A percentile compares a stretch with the other conserved stretches of the same genome.
Evolutionary conservation across 2,329 filamentous ascomycete species (phyloP).

Genomic region (Clonostachys sp.): DNA sequence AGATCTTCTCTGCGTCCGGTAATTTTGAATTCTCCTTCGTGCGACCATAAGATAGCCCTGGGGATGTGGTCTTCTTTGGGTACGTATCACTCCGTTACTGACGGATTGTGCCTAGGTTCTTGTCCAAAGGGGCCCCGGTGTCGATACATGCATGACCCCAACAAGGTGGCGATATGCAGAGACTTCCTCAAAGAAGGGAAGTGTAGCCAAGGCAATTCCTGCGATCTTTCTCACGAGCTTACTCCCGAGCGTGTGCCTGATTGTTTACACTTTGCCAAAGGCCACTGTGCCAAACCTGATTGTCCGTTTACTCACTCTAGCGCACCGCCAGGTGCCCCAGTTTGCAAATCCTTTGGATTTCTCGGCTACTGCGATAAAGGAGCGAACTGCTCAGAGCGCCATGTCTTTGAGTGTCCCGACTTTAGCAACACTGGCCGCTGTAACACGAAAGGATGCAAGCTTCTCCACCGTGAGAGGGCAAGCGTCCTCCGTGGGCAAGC

Average conservation of each 20-base stretch:
- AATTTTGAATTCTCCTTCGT: slow-evolving; percentile 33
- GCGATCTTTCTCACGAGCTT: slow-evolving; percentile 86
- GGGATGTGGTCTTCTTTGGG: neutral
- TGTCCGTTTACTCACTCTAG: slow-evolving; percentile 86
- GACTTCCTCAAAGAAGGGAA: slow-evolving; percentile 75
- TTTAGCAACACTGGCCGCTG: slow-evolving; percentile 89
- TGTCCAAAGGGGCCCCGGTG: slow-evolving; percentile 80
- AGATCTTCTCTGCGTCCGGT: slow-evolving; percentile 65
- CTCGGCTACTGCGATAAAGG: slow-evolving; percentile 89
- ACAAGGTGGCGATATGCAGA: slow-evolving; percentile 88
- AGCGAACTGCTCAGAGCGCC: slow-evolving; percentile 70
- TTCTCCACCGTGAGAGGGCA: slow-evolving; percentile 84
- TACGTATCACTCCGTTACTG: too few species aligned
- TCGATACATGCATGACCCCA: slow-evolving; percentile 76
- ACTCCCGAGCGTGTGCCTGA: slow-evolving; percentile 79
- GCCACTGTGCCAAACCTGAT: slow-evolving; percentile 80
- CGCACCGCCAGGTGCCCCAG: slow-evolving; percentile 69
- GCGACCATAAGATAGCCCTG: neutral
- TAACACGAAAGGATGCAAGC: slow-evolving; percentile 74
- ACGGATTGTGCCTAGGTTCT: slow-evolving; percentile 54
- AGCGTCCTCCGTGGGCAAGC: slow-evolving; percentile 66
- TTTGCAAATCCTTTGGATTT: slow-evolving; percentile 80
- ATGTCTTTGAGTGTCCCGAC: slow-evolving; percentile 91
- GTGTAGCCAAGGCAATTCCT: slow-evolving; percentile 73
- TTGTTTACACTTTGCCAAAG: slow-evolving; percentile 86